Percentiles rank a stretch among this genome's conserved stretches.
These are phyloP conservation scores for Aspergillus ibericus DNA, from an alignment of 2,329 filamentous ascomycete genomes.

Conservation along the genomic window DNA sequence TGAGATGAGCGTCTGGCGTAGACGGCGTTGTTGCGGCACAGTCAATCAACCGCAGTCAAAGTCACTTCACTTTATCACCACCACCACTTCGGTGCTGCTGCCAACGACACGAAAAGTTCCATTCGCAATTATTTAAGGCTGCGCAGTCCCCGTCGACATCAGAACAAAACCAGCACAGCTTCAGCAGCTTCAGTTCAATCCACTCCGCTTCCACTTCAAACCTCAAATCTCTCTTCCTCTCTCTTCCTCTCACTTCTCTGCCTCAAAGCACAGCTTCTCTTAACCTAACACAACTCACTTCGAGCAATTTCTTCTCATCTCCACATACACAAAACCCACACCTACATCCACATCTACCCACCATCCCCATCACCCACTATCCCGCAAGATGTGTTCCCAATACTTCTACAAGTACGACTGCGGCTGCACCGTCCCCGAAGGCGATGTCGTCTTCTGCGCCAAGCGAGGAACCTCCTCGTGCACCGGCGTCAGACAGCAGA, in stretches of 20 bases:
- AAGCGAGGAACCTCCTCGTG: constrained; percentile 33
- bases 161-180: background rate
- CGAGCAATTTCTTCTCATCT: too few relatives aligned
- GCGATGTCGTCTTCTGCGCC: constrained; percentile 36
- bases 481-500: constrained; percentile 33
- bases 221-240: background rate
- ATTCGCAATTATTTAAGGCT: background rate
- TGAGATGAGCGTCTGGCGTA: constrained; percentile 15
- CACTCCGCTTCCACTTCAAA: background rate
- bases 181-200: background rate
- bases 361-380: background rate
- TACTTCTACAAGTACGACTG: constrained; percentile 41
- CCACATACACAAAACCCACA: background rate
- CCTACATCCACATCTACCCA: background rate
- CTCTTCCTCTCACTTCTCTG: background rate
- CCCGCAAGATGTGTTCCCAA: constrained; percentile 36
- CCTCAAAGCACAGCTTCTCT: background rate
- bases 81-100: background rate
- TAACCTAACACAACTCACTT: too few relatives aligned
- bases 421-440: constrained; percentile 36
- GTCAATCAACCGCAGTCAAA: constrained; percentile 22
- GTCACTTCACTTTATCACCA: constrained; percentile 21
- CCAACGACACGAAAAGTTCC: background rate
- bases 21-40: constrained; percentile 24
- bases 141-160: background rate